Evolutionary conservation across 495 filamentous ascomycete species (phyloP), one percentile per base, ranked within the genome.

Genomic region (Tuber calosporum): DNA sequence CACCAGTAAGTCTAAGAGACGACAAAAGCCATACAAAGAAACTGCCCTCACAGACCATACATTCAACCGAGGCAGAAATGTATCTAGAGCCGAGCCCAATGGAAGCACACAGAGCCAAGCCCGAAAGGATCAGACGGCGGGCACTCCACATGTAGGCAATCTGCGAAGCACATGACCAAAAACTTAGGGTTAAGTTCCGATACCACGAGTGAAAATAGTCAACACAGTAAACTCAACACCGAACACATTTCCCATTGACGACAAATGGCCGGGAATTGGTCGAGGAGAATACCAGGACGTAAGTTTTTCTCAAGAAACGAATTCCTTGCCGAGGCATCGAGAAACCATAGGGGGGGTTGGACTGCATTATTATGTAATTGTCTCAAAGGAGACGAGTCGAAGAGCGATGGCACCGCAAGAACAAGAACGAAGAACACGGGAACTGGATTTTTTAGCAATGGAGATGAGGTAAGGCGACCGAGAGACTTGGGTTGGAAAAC

Each of bases 141-240:
- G 53, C 58, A 53, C 38, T 41, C 53, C 58, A 67, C 42, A 72
- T 67, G 69, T 66, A 75, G 71, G 73, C 75, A 66, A 68, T 77
- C 79, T 79, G 76, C 74, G 79, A 74, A 69, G 75, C 79, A 81
- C 72, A 22, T 67, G 69, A 79, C 71, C 36, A 73, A 39, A 72
- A 53, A 72, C 79, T 81, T 81, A 81, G 79, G 79, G 79, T 81
- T 81, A 81, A 77, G 79, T 81, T 79, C 79, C 79, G 76, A 74
- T 70, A 75, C 66, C 68, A 20, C 72, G 79, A 75, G 40, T 69
- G 79, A 79, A 48, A 80, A 81, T 38, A 72, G 42, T 69, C 70
- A 75, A 71, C 76, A 77, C 66, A 76, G 76, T 75, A 74, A 67
- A 53, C 68, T 72, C 68, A 58, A 45, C 67, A 58, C 71, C 67